Evolutionary conservation across 208 protist species (phyloP).

Genomic region (Naegleria gruberi): DNA sequence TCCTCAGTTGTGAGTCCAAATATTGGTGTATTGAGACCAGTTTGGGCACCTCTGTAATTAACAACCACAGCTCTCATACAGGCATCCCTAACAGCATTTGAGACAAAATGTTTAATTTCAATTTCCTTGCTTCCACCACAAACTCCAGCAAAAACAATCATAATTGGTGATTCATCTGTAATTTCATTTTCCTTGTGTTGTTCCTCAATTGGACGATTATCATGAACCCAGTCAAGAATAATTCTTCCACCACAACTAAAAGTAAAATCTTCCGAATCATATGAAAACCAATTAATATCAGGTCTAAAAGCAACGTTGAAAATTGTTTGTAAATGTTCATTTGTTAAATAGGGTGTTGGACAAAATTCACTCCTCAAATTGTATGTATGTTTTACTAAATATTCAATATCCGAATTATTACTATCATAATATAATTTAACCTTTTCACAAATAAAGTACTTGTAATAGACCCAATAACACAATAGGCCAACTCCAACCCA

Average conservation of each 20-base stretch:
- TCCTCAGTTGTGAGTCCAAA: background rate
- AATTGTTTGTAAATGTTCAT: slow-evolving; percentile 5
- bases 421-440: background rate
- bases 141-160: background rate
- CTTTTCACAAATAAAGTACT: background rate
- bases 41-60: slow-evolving; percentile 12
- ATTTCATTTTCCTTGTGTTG: background rate
- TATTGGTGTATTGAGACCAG: background rate
- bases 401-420: background rate
- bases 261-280: background rate
- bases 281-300: background rate
- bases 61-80: background rate
- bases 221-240: slow-evolving; percentile 2
- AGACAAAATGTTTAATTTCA: slow-evolving; percentile 22
- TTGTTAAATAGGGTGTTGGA: background rate
- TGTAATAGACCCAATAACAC: too few relatives aligned
- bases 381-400: background rate
- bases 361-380: background rate
- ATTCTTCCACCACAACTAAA: slow-evolving; percentile 16
- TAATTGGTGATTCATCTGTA: background rate
- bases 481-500: too few relatives aligned
- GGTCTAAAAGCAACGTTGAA: background rate
- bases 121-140: background rate
- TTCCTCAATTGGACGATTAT: background rate
- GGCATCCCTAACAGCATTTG: background rate